These are phyloP conservation scores for Eimeria sp. DNA, from an alignment of 169 alveolate genomes.

Conservation along the genomic window DNA sequence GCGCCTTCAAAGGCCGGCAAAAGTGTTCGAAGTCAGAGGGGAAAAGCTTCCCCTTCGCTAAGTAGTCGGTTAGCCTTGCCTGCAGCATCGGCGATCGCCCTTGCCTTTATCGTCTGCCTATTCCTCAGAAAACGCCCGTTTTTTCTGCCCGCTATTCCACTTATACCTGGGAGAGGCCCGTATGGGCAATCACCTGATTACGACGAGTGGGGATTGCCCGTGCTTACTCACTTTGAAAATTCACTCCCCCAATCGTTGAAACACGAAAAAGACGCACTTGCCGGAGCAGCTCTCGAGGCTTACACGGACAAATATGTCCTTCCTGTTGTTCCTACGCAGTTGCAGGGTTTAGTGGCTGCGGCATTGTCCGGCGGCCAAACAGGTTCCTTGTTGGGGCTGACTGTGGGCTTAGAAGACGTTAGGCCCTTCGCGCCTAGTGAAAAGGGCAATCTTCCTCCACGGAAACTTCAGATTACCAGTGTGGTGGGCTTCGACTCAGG, in stretches of 20 bases:
- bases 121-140: neutral
- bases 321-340: neutral
- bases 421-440: neutral
- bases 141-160: neutral
- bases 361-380: neutral
- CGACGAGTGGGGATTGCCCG: slow-evolving; percentile 23
- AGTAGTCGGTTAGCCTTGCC: neutral
- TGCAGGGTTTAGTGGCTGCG: neutral
- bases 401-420: neutral
- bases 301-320: neutral
- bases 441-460: neutral
- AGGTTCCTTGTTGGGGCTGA: neutral
- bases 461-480: neutral
- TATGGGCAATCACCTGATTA: neutral
- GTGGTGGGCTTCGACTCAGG: slow-evolving; percentile 11
- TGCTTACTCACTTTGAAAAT: neutral
- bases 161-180: neutral
- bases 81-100: neutral
- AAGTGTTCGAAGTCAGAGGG: neutral
- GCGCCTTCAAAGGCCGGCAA: neutral
- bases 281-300: neutral
- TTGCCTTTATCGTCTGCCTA: neutral
- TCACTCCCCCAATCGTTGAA: neutral
- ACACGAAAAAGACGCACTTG: neutral
- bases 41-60: neutral